Conservation (phyloP, 1,284 basidiomycete species). For the Ustilago lituana region DNA sequence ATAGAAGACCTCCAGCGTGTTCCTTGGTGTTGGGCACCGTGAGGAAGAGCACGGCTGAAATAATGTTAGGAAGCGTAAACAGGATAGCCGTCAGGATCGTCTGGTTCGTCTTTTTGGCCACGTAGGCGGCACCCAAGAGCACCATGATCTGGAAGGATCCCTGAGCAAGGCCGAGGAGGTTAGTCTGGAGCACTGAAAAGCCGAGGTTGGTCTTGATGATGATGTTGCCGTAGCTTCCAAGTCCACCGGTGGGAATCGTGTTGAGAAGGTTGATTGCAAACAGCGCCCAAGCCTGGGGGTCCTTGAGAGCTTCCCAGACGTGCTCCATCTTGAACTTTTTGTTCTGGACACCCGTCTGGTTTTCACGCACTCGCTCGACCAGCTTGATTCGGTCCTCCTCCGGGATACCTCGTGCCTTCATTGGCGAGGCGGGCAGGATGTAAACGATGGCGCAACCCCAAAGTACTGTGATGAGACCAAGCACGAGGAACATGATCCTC, state of each 20-base stretch:
- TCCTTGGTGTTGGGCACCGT: constrained; percentile 36
- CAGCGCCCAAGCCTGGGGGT: constrained; percentile 68
- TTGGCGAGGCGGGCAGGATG: constrained; percentile 47
- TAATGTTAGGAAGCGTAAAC: constrained; percentile 50
- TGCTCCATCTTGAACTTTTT: constrained; percentile 72
- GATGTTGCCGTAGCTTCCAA: constrained; percentile 70
- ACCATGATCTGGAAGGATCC: constrained; percentile 48
- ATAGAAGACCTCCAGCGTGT: constrained; percentile 40
- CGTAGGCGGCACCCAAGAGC: constrained; percentile 35
- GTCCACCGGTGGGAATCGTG: constrained; percentile 71
- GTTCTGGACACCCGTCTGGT: constrained; percentile 72
- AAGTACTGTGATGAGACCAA: constrained; percentile 49
- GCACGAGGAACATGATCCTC: constrained; percentile 71
- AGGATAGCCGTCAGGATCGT: constrained; percentile 60
- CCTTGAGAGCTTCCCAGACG: constrained; percentile 70
- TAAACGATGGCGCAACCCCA: constrained; percentile 60
- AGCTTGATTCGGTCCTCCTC: constrained; percentile 71
- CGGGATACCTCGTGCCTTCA: constrained; percentile 68
- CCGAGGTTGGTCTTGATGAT: constrained; percentile 64
- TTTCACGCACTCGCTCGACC: constrained; percentile 72
- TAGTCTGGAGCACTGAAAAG: constrained; percentile 55
- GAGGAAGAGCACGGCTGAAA: constrained; percentile 58
- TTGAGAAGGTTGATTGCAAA: constrained; percentile 71
- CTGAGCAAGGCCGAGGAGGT: constrained; percentile 59
- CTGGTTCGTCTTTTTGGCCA: constrained; percentile 47